Evolutionary conservation across 139 green algal species (phyloP).

Genomic region (Astrephomene gubernaculifera): DNA sequence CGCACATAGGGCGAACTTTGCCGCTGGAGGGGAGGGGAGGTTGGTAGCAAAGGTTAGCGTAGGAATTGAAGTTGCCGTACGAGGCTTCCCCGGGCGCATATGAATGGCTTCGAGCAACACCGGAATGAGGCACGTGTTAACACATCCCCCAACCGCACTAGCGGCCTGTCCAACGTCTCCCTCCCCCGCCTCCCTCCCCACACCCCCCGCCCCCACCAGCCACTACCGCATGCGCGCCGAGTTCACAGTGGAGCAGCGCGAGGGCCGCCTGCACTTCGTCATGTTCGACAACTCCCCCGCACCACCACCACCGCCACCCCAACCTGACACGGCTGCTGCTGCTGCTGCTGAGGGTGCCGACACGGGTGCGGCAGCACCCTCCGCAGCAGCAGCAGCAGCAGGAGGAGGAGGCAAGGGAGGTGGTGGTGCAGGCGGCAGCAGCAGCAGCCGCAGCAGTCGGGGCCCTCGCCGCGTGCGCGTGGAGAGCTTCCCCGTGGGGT

Average conservation of each 20-base stretch:
- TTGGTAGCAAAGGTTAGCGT: too few species aligned
- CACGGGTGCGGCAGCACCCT: neutral
- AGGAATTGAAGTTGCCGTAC: too few species aligned
- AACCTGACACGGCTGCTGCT: neutral
- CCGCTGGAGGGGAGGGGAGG: too few species aligned
- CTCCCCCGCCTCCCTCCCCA: neutral
- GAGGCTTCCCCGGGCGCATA: too few species aligned
- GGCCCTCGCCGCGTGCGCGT: constrained; percentile 62
- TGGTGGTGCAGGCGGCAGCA: neutral
- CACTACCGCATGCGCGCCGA: constrained; percentile 81
- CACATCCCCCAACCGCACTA: neutral
- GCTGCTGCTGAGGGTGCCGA: neutral
- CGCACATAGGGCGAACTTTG: too few species aligned
- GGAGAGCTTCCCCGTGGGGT: constrained; percentile 86
- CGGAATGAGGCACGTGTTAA: too few species aligned
- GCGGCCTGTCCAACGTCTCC: neutral
- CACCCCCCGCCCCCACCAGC: neutral
- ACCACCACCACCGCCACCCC: neutral
- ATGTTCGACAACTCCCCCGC: constrained; percentile 44
- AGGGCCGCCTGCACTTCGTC: constrained; percentile 31
- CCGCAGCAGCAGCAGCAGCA: neutral
- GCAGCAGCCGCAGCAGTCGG: neutral
- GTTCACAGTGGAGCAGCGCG: constrained; percentile 46
- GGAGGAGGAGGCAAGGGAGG: neutral
- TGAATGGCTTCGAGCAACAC: too few species aligned